Base-by-base conservation (phyloP, 2,329 filamentous ascomycete genomes). In the Aspergillus sp. region DNA sequence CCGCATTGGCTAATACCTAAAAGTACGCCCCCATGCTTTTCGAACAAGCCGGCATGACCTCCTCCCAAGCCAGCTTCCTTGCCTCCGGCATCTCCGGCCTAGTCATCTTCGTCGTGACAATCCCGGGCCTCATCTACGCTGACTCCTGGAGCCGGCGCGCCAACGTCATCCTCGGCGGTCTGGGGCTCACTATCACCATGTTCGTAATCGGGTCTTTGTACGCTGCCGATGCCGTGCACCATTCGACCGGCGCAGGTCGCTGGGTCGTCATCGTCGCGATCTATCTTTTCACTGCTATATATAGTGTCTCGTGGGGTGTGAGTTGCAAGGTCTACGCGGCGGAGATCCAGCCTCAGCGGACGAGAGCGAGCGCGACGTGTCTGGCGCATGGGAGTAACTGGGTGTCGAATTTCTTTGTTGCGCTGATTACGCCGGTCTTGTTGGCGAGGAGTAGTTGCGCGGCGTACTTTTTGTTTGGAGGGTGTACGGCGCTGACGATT, bases 1-100 rank as follows among this genome's bases (percentile, higher is more conserved):
- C 19, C 3, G 19, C 19, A 21, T 3, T 3, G 19, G 19, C 19
- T 21, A 21, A 21, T 21, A 21, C 19, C 2, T 21, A 21, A 17
- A 49, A 85, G 80, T 89, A 89, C 58, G 84, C 86, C 0, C 87
- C 87, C 0, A 72, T 82, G 0, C 78, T 89, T 0, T 89, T 89
- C 65, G 73, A 80, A 21, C 83, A 86, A 55, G 85, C 87, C 1
- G 86, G 87, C 76, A 88, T 13, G 77, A 36, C 79, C 5, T 84
- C 82, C 0, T 74, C 79, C 2, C 81, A 80, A 23, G 80, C 84
- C 1, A 82, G 83, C 0, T 86, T 89, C 65, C 77, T 89, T 2
- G 87, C 86, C 1, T 88, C 85, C 0, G 86, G 86, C 0, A 76
- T 89, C 7, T 87, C 85, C 0, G 85, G 81, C 0, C 78, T 88